Conservation (phyloP, 2,329 filamentous ascomycete genomes). For the Tolypocladium ophioglossoides region DNA sequence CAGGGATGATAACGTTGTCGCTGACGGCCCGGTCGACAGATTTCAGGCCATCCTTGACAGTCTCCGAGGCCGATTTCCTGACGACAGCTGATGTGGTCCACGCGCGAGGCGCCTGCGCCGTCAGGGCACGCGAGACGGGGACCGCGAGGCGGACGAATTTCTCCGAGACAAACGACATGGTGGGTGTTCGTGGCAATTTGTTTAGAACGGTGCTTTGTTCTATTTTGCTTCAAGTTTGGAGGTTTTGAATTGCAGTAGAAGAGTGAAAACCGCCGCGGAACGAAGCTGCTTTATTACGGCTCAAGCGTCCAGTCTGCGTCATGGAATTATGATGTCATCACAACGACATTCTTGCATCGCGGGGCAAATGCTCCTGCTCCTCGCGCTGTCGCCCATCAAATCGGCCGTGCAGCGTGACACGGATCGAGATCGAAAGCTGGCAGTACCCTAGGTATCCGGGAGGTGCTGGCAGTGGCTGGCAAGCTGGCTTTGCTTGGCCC, state of each 20-base stretch:
- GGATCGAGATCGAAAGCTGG: neutral
- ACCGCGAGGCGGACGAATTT: constrained; percentile 31
- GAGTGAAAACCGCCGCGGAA: neutral
- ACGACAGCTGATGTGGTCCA: constrained; percentile 37
- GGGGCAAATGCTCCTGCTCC: constrained; percentile 6
- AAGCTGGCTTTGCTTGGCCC: neutral
- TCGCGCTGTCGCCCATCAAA: neutral
- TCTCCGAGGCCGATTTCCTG: constrained; percentile 40
- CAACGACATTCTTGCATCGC: neutral
- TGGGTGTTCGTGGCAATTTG: constrained; percentile 4
- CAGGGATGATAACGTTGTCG: constrained; percentile 51
- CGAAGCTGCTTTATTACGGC: neutral
- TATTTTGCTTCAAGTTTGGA: neutral
- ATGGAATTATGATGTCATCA: constrained; percentile 1
- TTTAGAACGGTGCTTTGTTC: neutral
- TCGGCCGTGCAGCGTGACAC: neutral
- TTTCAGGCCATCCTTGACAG: constrained; percentile 50
- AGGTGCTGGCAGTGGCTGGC: too few relatives aligned
- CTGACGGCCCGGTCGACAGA: constrained; percentile 48
- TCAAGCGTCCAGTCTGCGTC: neutral
- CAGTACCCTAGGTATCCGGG: neutral
- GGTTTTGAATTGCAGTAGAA: neutral
- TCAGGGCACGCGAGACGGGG: constrained; percentile 25
- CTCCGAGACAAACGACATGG: constrained; percentile 45
- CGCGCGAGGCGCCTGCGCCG: constrained; percentile 30